Percentiles rank a stretch among this genome's conserved stretches.
Conservation (phyloP, 148 eudicot species). For the Hydrangea macrophylla region DNA sequence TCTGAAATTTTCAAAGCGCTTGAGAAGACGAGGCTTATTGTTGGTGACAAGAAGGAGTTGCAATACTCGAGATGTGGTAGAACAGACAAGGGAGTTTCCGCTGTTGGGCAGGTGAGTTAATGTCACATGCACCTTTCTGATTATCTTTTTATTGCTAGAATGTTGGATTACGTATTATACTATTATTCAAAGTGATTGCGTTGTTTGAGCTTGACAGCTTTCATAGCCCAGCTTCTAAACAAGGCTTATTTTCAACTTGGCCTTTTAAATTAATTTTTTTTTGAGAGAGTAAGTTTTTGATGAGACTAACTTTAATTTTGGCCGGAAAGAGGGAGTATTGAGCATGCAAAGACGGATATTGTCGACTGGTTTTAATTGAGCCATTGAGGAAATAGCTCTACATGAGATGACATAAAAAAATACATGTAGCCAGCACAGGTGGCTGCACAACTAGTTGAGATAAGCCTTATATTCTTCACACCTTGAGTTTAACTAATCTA, state of each 20-base stretch:
- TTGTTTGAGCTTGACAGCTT: neutral
- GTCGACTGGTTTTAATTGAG: neutral
- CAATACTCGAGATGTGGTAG: constrained; percentile 92
- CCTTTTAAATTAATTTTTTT: neutral
- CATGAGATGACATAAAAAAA: neutral
- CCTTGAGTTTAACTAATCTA: neutral
- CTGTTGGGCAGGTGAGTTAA: constrained; percentile 80
- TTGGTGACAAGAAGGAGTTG: constrained; percentile 62
- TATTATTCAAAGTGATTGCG: neutral
- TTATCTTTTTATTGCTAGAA: neutral
- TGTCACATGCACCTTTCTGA: neutral
- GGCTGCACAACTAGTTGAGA: constrained; percentile 10
- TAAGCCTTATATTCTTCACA: neutral
- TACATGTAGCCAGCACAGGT: neutral
- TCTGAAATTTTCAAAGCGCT: constrained; percentile 87
- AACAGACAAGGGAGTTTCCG: constrained; percentile 97
- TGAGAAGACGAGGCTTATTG: constrained; percentile 60
- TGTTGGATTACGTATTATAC: neutral
- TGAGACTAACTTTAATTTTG: neutral
- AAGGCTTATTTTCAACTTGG: neutral
- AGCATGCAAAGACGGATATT: neutral
- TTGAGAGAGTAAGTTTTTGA: neutral
- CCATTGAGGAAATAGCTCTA: neutral
- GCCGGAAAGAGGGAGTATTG: neutral
- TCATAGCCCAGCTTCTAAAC: neutral